phyloP scores from a whole-genome alignment of 768 basidiomycete genomes.

The Russula brevipes region DNA sequence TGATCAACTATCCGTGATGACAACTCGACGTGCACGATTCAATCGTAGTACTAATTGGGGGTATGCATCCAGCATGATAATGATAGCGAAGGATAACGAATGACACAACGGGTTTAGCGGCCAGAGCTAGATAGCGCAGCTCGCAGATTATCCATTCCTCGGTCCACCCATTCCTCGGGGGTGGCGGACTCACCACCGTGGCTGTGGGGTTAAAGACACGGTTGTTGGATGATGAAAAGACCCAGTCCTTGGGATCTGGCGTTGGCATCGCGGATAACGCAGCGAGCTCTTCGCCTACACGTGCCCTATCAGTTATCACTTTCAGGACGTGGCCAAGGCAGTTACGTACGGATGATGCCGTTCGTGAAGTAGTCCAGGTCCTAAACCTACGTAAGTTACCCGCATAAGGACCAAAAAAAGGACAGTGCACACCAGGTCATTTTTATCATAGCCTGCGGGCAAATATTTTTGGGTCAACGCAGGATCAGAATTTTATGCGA shows the following conservation, averaged over 20 bases:
- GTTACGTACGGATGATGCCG: conserved; percentile 54
- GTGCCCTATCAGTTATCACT: conserved; percentile 3
- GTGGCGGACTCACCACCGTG: conserved; percentile 39
- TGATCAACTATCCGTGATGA: not conserved
- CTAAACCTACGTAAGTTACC: conserved; percentile 29
- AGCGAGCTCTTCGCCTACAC: conserved; percentile 52
- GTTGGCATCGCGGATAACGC: conserved; percentile 57
- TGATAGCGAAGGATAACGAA: too few relatives aligned
- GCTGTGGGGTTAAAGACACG: conserved; percentile 41
- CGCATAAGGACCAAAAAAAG: conserved; percentile 9
- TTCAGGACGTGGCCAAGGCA: not conserved
- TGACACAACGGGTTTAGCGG: not conserved
- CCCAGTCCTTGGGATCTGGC: conserved; percentile 58
- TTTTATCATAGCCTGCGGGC: conserved; percentile 56
- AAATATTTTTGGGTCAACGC: conserved; percentile 5
- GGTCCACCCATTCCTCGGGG: conserved; percentile 54
- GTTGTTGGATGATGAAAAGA: conserved; percentile 56
- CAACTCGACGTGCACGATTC: not conserved
- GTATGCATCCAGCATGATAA: not conserved
- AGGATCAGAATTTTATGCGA: conserved; percentile 8
- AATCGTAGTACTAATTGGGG: not conserved
- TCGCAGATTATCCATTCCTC: conserved; percentile 45
- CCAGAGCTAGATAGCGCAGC: conserved; percentile 24
- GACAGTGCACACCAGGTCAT: conserved; percentile 50
- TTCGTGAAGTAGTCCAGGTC: conserved; percentile 69